These are phyloP conservation scores for Pseudozyma thailandica DNA, from an alignment of 1,284 basidiomycete species.

Conservation along the genomic window DNA sequence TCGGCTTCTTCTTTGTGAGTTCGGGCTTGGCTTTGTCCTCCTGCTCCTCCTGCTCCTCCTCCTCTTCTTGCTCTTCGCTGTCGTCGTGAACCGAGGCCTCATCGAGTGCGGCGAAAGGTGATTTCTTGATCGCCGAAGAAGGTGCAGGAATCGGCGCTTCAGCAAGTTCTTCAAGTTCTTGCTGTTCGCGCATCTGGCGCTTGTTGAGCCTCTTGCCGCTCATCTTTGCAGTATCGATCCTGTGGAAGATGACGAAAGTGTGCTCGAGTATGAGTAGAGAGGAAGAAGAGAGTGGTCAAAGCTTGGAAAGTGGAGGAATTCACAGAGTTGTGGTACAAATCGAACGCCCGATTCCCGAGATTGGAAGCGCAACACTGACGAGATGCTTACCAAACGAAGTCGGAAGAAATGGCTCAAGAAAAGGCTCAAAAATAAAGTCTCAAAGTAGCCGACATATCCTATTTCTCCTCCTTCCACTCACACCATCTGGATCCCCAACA, in stretches of 20 bases:
- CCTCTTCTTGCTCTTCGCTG: constrained; percentile 13
- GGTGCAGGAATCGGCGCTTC: constrained; percentile 15
- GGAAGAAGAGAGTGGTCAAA: neutral
- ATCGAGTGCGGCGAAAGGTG: constrained; percentile 22
- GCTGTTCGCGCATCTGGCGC: constrained; percentile 59
- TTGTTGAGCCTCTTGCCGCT: constrained; percentile 61
- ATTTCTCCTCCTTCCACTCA: constrained; percentile 3
- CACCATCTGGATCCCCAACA: neutral
- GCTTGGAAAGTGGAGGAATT: constrained; percentile 4
- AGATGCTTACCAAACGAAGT: neutral
- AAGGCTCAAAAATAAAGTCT: neutral
- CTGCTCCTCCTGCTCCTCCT: constrained; percentile 10
- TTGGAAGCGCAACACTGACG: neutral
- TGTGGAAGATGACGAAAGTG: neutral
- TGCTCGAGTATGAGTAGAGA: neutral
- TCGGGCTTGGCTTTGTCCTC: constrained; percentile 6
- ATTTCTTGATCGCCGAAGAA: constrained; percentile 14
- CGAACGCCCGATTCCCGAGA: constrained; percentile 24
- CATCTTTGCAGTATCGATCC: constrained; percentile 22
- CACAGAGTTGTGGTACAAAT: constrained; percentile 3
- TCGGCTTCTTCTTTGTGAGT: neutral
- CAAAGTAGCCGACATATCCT: constrained; percentile 4
- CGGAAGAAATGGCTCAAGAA: constrained; percentile 10
- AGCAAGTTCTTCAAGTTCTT: constrained; percentile 59
- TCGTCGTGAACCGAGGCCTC: constrained; percentile 17